phyloP scores from a whole-genome alignment of 2,329 filamentous ascomycete genomes.

The Colletotrichum horii region DNA sequence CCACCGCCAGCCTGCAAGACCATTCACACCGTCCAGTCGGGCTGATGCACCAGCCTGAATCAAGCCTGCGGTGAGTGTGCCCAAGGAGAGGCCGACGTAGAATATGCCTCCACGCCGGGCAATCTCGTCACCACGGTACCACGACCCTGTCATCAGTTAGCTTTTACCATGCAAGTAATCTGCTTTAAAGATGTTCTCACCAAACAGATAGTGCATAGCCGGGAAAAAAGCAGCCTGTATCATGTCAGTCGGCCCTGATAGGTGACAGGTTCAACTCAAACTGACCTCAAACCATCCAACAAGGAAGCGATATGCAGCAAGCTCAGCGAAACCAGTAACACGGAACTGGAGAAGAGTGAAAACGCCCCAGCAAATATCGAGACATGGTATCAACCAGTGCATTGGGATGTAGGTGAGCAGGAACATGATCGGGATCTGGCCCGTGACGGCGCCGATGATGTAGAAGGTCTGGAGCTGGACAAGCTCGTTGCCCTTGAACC shows the following conservation, averaged over 20 bases:
- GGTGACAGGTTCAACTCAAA: background rate
- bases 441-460: constrained; percentile 27
- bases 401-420: constrained; percentile 28
- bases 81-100: constrained; percentile 46
- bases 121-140: constrained; percentile 51
- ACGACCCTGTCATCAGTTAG: constrained; percentile 52
- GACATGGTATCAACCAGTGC: constrained; percentile 29
- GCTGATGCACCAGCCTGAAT: constrained; percentile 50
- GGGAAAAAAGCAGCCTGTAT: constrained; percentile 37
- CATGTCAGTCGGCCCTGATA: accelerated
- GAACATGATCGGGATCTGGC: constrained; percentile 35
- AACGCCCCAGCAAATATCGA: constrained; percentile 58
- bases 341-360: constrained; percentile 52
- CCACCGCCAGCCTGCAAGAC: constrained; percentile 50
- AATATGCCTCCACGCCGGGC: constrained; percentile 47
- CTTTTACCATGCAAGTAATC: background rate
- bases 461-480: constrained; percentile 31
- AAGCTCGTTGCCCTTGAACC: constrained; percentile 29
- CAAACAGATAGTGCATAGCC: constrained; percentile 43
- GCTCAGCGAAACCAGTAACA: constrained; percentile 27
- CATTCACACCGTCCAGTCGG: constrained; percentile 43
- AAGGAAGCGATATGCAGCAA: constrained; percentile 32
- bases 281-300: constrained; percentile 33
- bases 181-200: constrained; percentile 14
- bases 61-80: constrained; percentile 48